Percentiles rank a stretch among this genome's conserved stretches.
phyloP scores from a whole-genome alignment of 2,329 filamentous ascomycete species.

The Fusarium humuli region DNA sequence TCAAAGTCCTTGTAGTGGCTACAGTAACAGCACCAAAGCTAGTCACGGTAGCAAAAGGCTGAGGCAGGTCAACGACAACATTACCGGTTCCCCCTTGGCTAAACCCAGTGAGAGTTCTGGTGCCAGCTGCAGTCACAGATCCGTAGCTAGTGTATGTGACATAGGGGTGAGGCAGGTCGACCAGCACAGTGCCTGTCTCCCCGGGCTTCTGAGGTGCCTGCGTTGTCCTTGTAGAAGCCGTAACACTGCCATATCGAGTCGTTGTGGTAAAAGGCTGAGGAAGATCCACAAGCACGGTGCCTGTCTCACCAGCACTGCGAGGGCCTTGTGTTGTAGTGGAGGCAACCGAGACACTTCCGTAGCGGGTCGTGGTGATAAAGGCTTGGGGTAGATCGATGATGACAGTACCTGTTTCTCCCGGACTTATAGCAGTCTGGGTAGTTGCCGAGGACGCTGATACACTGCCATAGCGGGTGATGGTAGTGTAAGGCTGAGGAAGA shows the following conservation, averaged over 20 bases:
- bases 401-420: not conserved
- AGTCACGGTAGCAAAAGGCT: not conserved
- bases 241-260: not conserved
- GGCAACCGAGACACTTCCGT: not conserved
- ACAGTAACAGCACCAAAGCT: not conserved
- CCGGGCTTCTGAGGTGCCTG: not conserved
- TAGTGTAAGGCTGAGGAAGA: not conserved
- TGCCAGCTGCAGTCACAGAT: not conserved
- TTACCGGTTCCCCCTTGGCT: not conserved
- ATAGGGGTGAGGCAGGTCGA: constrained; percentile 11
- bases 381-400: not conserved
- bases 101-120: not conserved
- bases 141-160: not conserved
- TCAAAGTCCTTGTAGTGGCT: not conserved
- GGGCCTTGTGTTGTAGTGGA: not conserved
- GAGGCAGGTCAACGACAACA: not conserved
- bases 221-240: not conserved
- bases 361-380: not conserved
- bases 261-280: not conserved
- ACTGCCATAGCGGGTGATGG: not conserved
- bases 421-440: not conserved
- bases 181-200: not conserved
- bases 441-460: not conserved
- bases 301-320: not conserved
- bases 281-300: not conserved